Base-by-base conservation (phyloP, 2,329 filamentous ascomycete species). In the Aspergillus terreus region DNA sequence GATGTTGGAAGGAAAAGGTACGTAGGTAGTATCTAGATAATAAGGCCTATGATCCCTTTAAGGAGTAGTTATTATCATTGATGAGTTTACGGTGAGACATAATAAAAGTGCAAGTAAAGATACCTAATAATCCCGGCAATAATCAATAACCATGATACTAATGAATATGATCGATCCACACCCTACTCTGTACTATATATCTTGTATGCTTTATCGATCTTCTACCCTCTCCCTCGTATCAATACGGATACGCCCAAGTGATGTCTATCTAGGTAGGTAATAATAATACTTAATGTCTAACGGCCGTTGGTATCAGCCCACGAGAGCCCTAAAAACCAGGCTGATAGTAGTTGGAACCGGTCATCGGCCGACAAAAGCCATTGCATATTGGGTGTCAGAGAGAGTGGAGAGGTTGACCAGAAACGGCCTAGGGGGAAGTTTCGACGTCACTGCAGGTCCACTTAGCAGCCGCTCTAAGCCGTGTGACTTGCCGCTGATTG, bases 381-480 rank as follows among this genome's bases (percentile, higher is more conserved):
- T 45, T 49, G 43, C 35, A 46, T 51, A 40, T 47, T 48, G 47
- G 50, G 49, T 49, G 47, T 51, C 49, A 30, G 43, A 52, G 49
- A 50, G 47, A 40, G 45, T 48, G 43, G 35, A 46, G 42, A 17
- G 12, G 19, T 44, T 52, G 30, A 30, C 53, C 49, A 12, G 12
- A 54, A 52, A 25, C n/a, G 44, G 55, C 33, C 43, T 60, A 56
- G 55, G 7, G 1, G n/a, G 6, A 47, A 41, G 33, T 53, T 46
- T 49, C 36, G 47, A 53, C 51, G 58, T 60, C 54, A 60, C 55
- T 53, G 35, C 30, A 38, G 12, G 23, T 21, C 52, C 53, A 54
- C 50, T 49, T 45, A 19, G 47, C 53, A 56, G 49, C 54, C 53
- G 49, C 53, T 52, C 53, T 51, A 32, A 48, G 50, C 35, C 45